phyloP scores from a whole-genome alignment of 495 filamentous ascomycete species.

The Choiromyces venosus region DNA sequence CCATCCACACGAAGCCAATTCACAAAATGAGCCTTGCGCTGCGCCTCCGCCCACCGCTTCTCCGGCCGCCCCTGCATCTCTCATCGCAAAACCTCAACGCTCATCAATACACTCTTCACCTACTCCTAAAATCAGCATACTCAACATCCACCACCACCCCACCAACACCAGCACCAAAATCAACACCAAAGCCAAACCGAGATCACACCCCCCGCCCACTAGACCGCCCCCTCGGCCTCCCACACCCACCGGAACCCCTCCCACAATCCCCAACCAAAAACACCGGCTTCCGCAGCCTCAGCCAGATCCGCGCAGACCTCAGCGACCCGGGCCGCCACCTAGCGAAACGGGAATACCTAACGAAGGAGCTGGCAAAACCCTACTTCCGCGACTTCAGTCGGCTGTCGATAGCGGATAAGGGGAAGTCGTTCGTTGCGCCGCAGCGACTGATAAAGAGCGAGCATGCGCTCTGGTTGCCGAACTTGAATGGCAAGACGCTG shows the following conservation, averaged over 20 bases:
- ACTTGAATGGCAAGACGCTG: conserved; percentile 74
- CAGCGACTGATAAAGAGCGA: conserved; percentile 67
- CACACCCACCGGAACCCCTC: conserved; percentile 45
- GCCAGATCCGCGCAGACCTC: conserved; percentile 71
- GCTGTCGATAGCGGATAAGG: conserved; percentile 64
- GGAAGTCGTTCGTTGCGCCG: conserved; percentile 82
- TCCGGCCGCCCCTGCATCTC: conserved; percentile 1
- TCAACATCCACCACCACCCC: conserved; percentile 8
- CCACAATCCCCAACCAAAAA: conserved; percentile 68
- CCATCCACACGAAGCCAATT: conserved; percentile 7
- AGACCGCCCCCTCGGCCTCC: conserved; percentile 72
- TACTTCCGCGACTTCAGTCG: conserved; percentile 93
- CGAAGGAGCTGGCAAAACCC: conserved; percentile 61
- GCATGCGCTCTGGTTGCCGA: conserved; percentile 84
- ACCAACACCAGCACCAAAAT: neutral
- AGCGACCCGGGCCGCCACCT: conserved; percentile 80
- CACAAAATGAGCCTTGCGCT: conserved; percentile 21
- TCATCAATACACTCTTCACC: neutral
- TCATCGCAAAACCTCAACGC: neutral
- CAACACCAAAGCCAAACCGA: neutral
- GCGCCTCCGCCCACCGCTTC: conserved; percentile 12
- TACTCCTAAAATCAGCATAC: neutral
- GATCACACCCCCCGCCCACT: conserved; percentile 44
- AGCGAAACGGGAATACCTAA: conserved; percentile 53
- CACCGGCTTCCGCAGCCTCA: conserved; percentile 64